These are phyloP conservation scores for Yueomyces sp. DNA, from an alignment of 805 yeast genomes.

Conservation along the genomic window DNA sequence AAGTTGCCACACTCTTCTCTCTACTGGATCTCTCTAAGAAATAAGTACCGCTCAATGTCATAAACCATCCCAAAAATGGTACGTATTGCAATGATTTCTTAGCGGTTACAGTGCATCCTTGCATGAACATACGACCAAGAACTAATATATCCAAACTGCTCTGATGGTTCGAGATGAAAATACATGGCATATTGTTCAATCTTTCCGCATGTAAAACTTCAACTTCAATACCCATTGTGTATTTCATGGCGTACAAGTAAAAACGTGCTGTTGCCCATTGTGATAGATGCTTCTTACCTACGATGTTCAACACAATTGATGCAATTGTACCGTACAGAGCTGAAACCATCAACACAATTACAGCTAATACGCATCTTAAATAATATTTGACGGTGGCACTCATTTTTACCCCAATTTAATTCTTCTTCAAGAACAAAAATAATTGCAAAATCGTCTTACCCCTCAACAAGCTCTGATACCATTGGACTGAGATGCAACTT, in stretches of 20 bases:
- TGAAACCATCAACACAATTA: conserved; percentile 39
- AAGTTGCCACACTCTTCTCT: conserved; percentile 59
- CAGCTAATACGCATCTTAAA: conserved; percentile 41
- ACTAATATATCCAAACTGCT: conserved; percentile 73
- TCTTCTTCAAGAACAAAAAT: too few species aligned
- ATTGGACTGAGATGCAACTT: too few species aligned
- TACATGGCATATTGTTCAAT: conserved; percentile 52
- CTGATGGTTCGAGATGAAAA: conserved; percentile 82
- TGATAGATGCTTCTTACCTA: conserved; percentile 67
- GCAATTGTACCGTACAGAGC: conserved; percentile 70
- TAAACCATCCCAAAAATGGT: conserved; percentile 95
- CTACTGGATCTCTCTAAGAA: conserved; percentile 77
- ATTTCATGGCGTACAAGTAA: conserved; percentile 50
- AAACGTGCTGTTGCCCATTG: conserved; percentile 87
- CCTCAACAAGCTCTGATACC: too few species aligned
- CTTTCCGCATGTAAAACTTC: conserved; percentile 53
- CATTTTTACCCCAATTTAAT: neutral
- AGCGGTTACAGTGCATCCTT: conserved; percentile 84
- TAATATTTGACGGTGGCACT: conserved; percentile 26
- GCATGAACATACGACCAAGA: conserved; percentile 75
- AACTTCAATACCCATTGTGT: conserved; percentile 55
- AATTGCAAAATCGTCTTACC: too few species aligned
- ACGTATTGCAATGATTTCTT: conserved; percentile 70
- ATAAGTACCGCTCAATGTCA: conserved; percentile 81
- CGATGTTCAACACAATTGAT: conserved; percentile 47